A percentile compares a stretch with the other conserved stretches of the same genome.
Conservation (phyloP, 257 asterid genomes). For the Przewalskia tangutica region DNA sequence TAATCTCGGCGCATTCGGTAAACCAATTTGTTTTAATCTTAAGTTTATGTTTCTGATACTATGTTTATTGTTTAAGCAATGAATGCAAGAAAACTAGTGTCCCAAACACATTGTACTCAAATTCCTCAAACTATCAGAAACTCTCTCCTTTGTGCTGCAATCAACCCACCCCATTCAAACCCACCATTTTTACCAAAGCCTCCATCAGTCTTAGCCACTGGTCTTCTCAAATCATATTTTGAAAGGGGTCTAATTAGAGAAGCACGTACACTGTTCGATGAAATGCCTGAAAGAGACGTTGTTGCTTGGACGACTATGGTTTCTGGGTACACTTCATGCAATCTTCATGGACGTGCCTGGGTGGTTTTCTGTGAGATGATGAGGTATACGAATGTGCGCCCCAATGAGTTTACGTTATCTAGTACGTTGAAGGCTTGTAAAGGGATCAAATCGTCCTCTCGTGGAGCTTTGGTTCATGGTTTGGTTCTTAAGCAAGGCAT, state of each 20-base stretch:
- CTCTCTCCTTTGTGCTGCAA: slow-evolving; percentile 14
- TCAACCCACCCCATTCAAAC: slow-evolving; percentile 13
- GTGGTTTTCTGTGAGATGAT: slow-evolving; percentile 43
- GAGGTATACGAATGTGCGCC: slow-evolving; percentile 32
- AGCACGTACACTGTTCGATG: slow-evolving; percentile 78
- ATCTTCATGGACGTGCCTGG: slow-evolving; percentile 41
- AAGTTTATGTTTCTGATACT: background rate
- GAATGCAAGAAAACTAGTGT: slow-evolving; percentile 36
- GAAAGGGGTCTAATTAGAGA: slow-evolving; percentile 39
- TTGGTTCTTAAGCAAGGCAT: slow-evolving; percentile 45
- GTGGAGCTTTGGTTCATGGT: slow-evolving; percentile 56
- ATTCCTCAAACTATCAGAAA: slow-evolving; percentile 17
- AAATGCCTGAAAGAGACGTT: slow-evolving; percentile 80
- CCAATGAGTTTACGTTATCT: slow-evolving; percentile 80
- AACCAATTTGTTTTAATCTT: background rate
- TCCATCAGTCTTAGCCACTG: slow-evolving; percentile 57
- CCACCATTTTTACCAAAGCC: slow-evolving; percentile 36
- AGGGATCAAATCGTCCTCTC: slow-evolving; percentile 33
- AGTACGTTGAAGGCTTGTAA: slow-evolving; percentile 71
- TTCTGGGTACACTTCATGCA: slow-evolving; percentile 57
- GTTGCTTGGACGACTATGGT: slow-evolving; percentile 91
- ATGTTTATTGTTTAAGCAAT: slow-evolving; percentile 16
- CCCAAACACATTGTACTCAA: slow-evolving; percentile 11
- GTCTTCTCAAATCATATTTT: slow-evolving; percentile 45
- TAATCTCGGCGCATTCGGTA: background rate